A percentile compares a stretch with the other conserved stretches of the same genome.
Conservation (phyloP, 2,329 filamentous ascomycete genomes). For the Achaetomium macrosporum region DNA sequence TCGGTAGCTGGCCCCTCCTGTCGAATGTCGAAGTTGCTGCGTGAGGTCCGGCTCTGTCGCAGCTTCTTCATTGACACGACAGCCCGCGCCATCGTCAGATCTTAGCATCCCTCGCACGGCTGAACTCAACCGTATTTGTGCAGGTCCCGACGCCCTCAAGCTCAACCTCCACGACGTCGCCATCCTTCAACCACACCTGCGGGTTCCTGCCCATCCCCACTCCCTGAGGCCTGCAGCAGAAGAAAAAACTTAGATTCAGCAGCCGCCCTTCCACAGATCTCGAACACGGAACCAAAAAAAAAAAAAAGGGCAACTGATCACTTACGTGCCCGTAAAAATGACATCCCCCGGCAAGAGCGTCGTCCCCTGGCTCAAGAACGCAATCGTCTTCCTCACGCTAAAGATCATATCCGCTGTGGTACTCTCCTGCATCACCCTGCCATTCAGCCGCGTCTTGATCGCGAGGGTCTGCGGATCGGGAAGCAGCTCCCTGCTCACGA, state of each 20-base stretch:
- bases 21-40: too few relatives aligned
- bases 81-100: neutral
- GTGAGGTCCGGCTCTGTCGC: too few relatives aligned
- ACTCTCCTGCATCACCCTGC: constrained; percentile 49
- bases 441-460: constrained; percentile 56
- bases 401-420: constrained; percentile 60
- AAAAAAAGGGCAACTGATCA: constrained; percentile 15
- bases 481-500: constrained; percentile 53
- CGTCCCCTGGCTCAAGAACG: constrained; percentile 55
- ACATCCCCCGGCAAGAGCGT: constrained; percentile 59
- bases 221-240: constrained; percentile 51
- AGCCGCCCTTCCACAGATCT: neutral
- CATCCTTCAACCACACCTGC: constrained; percentile 62
- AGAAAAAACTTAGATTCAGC: neutral
- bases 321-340: constrained; percentile 60
- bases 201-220: constrained; percentile 66
- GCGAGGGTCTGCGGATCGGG: constrained; percentile 50
- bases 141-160: constrained; percentile 61
- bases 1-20: too few relatives aligned
- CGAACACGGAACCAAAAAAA: neutral
- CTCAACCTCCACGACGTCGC: constrained; percentile 63
- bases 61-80: too few relatives aligned
- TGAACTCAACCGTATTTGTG: constrained; percentile 45
- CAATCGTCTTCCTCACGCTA: constrained; percentile 51
- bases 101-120: constrained; percentile 29